Percentiles rank a stretch among this genome's conserved stretches.
phyloP scores from a whole-genome alignment of 2,329 filamentous ascomycete genomes.

The Sclerotinia borealis region DNA sequence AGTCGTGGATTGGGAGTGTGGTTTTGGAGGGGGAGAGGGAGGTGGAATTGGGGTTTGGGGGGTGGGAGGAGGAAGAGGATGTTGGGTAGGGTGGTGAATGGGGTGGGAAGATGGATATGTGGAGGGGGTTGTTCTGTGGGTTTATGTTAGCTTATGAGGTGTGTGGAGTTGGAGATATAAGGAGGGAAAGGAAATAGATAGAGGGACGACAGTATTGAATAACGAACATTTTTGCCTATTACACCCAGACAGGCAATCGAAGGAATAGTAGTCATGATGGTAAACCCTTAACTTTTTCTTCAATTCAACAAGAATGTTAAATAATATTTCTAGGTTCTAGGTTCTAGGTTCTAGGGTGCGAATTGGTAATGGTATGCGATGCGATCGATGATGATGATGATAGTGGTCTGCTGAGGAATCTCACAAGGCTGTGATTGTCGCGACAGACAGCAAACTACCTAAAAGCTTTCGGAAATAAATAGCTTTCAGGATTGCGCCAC shows the following conservation, averaged over 20 bases:
- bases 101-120: conserved; percentile 77
- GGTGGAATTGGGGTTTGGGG: conserved; percentile 76
- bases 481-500: neutral
- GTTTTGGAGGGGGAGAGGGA: conserved; percentile 47
- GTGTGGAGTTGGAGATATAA: neutral
- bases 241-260: conserved; percentile 90
- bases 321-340: no score
- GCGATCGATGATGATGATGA: neutral
- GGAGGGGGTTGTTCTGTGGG: conserved; percentile 84
- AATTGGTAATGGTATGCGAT: neutral
- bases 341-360: neutral
- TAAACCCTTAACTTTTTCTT: neutral
- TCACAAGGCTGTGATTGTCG: neutral
- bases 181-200: neutral
- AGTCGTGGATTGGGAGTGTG: conserved; percentile 38
- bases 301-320: no score
- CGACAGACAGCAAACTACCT: neutral
- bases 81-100: neutral
- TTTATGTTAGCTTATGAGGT: neutral
- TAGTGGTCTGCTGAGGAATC: neutral
- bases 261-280: conserved; percentile 52
- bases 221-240: conserved; percentile 80
- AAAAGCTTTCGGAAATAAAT: no score
- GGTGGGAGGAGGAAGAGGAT: conserved; percentile 46
- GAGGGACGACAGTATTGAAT: neutral